A percentile compares a stretch with the other conserved stretches of the same genome.
Conservation (phyloP, 2,329 filamentous ascomycete species). For the Sarocladiaceae sp. region DNA sequence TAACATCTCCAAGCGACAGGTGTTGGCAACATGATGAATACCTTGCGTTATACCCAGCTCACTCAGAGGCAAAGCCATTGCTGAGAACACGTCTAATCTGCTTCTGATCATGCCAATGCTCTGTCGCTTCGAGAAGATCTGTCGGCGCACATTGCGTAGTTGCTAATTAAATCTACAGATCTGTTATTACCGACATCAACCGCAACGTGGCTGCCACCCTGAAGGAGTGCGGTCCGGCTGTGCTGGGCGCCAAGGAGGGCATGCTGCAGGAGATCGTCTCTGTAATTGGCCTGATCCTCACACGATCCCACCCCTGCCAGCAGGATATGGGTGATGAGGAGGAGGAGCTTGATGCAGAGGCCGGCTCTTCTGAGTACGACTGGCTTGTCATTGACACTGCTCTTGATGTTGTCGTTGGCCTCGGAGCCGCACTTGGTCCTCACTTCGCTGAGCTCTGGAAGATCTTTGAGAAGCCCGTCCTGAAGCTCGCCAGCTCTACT, state of each 20-base stretch:
- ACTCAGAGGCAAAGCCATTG: slow-evolving; percentile 93
- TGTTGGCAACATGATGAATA: slow-evolving; percentile 68
- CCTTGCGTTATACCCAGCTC: slow-evolving; percentile 97
- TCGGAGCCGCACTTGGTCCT: slow-evolving; percentile 73
- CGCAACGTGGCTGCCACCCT: slow-evolving; percentile 85
- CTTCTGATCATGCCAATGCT: slow-evolving; percentile 27
- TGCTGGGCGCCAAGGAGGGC: slow-evolving; percentile 62
- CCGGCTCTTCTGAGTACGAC: slow-evolving; percentile 88
- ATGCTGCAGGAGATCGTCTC: slow-evolving; percentile 72
- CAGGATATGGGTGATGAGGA: slow-evolving; percentile 79
- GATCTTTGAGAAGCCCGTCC: slow-evolving; percentile 85
- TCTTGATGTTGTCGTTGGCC: slow-evolving; percentile 80
- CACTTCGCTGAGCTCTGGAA: slow-evolving; percentile 89
- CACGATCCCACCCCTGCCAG: slow-evolving; percentile 87
- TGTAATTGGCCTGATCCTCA: slow-evolving; percentile 72
- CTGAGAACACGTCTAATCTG: slow-evolving; percentile 67
- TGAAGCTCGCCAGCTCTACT: slow-evolving; percentile 80
- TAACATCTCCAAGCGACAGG: background rate
- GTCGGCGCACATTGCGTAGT: slow-evolving; percentile 12
- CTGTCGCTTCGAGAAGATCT: slow-evolving; percentile 15
- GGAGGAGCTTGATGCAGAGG: slow-evolving; percentile 64
- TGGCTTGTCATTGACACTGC: slow-evolving; percentile 96
- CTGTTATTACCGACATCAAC: slow-evolving; percentile 91
- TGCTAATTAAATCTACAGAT: slow-evolving; percentile 51
- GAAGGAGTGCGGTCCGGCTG: slow-evolving; percentile 82